Evolutionary conservation across 108 stramenopile species (phyloP).

Genomic region (Nitzschia sp.): DNA sequence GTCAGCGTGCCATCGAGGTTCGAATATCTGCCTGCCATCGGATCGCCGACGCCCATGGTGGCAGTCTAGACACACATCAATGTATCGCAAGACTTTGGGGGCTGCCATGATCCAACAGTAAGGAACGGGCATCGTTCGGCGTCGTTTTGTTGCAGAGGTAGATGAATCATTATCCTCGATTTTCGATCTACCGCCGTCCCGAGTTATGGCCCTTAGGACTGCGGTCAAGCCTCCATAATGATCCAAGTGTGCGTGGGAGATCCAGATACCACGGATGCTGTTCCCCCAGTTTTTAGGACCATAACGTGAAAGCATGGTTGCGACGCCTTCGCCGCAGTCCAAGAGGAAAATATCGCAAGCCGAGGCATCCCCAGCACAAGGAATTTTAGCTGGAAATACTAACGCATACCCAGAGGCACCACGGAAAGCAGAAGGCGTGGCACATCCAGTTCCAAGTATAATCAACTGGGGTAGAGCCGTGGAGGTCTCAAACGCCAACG

Average conservation of each 20-base stretch:
- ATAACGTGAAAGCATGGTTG: constrained; percentile 59
- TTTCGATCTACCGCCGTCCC: not conserved
- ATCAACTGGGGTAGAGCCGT: constrained; percentile 28
- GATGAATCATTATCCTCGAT: constrained; percentile 6
- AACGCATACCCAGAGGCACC: constrained; percentile 74
- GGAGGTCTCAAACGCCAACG: not conserved
- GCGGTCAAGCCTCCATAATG: constrained; percentile 74
- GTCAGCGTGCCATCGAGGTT: constrained; percentile 22
- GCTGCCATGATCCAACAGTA: constrained; percentile 33
- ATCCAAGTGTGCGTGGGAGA: constrained; percentile 84
- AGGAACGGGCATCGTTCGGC: not conserved
- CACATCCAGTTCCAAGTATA: constrained; percentile 86
- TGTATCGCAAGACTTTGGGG: constrained; percentile 38
- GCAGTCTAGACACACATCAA: constrained; percentile 33
- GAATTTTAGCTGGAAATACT: constrained; percentile 38
- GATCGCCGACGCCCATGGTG: constrained; percentile 10
- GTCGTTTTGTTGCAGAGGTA: not conserved
- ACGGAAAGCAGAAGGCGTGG: constrained; percentile 76
- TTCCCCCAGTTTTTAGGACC: constrained; percentile 23
- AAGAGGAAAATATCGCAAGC: constrained; percentile 40
- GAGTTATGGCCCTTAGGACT: constrained; percentile 28
- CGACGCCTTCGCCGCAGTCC: constrained; percentile 79
- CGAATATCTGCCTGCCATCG: constrained; percentile 9
- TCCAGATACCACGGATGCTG: constrained; percentile 71
- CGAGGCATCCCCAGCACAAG: not conserved